These are phyloP conservation scores for Ganoderma boninense DNA, from an alignment of 1,284 basidiomycete genomes.

Conservation along the genomic window DNA sequence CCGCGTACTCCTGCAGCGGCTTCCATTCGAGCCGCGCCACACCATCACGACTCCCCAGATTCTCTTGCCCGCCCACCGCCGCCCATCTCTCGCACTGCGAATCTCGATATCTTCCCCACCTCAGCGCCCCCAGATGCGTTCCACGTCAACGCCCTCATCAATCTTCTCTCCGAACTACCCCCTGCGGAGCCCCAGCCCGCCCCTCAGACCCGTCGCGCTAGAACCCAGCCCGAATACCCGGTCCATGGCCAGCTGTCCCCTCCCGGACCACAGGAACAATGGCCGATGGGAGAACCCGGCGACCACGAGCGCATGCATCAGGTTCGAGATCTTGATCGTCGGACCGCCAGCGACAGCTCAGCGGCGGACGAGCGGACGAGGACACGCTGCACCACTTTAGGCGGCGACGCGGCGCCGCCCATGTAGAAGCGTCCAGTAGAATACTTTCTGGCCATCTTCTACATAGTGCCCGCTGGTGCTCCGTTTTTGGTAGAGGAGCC, in stretches of 20 bases:
- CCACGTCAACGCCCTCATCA: neutral
- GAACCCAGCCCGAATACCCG: neutral
- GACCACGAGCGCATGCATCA: neutral
- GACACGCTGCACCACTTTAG: neutral
- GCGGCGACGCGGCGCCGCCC: neutral
- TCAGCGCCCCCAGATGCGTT: neutral
- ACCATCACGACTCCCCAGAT: neutral
- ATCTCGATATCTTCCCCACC: neutral
- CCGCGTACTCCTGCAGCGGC: neutral
- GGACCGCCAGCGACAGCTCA: neutral
- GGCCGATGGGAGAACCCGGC: neutral
- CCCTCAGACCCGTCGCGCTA: neutral
- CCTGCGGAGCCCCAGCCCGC: neutral
- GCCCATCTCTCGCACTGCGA: neutral
- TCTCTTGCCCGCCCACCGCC: neutral
- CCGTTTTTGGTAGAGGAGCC: neutral
- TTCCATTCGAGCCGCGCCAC: neutral
- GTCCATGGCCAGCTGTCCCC: too few relatives aligned
- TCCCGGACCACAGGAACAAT: neutral
- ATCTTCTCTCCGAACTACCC: too few relatives aligned
- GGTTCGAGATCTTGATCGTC: neutral
- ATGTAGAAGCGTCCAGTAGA: neutral
- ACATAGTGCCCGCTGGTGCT: too few relatives aligned
- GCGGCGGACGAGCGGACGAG: constrained; percentile 3
- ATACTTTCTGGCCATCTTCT: too few relatives aligned